These are phyloP conservation scores for Ogataea glucozyma DNA, from an alignment of 805 yeast species.

Conservation along the genomic window DNA sequence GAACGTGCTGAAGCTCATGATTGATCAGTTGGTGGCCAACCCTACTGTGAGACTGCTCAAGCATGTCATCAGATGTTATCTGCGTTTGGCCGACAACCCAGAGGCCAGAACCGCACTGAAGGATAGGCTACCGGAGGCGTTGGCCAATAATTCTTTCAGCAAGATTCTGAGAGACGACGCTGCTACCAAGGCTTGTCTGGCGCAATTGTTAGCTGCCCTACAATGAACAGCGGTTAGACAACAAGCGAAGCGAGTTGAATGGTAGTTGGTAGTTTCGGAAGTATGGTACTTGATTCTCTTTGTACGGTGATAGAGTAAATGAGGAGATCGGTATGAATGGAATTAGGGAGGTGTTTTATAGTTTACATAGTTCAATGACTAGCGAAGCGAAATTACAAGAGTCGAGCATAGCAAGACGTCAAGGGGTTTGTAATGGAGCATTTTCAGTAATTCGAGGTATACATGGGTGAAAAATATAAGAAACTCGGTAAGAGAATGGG, in stretches of 20 bases:
- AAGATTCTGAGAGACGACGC: conserved; percentile 79
- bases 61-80: conserved; percentile 91
- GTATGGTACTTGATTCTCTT: no score
- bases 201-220: conserved; percentile 65
- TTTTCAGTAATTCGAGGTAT: no score
- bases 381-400: not conserved
- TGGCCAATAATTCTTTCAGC: conserved; percentile 84
- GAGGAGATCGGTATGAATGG: no score
- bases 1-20: conserved; percentile 81
- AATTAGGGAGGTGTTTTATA: no score
- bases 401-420: not conserved
- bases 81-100: conserved; percentile 83
- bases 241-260: not conserved
- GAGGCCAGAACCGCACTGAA: conserved; percentile 89
- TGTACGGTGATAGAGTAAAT: no score
- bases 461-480: not conserved
- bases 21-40: conserved; percentile 73
- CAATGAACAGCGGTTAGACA: conserved; percentile 2
- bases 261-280: not conserved
- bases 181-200: conserved; percentile 83
- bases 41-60: conserved; percentile 84
- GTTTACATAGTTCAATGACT: no score
- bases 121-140: conserved; percentile 80
- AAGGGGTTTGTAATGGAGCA: not conserved
- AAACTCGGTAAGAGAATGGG: no score